phyloP scores from a whole-genome alignment of 2,329 filamentous ascomycete genomes.

The Tolypocladium guangdongense region DNA sequence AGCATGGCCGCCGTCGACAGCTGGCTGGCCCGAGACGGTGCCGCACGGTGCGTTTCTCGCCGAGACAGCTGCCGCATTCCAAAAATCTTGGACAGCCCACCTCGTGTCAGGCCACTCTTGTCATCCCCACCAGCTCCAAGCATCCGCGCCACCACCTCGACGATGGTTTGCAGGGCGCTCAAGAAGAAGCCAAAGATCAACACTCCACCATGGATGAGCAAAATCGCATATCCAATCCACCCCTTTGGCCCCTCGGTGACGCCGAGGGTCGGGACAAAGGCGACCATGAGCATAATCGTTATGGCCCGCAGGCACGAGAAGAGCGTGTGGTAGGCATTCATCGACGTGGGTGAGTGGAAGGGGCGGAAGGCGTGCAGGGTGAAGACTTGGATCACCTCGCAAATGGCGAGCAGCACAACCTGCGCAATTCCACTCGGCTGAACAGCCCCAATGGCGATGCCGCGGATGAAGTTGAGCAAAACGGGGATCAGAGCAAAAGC shows the following conservation, averaged over 20 bases:
- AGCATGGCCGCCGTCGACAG: slow-evolving; percentile 77
- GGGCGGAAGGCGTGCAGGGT: slow-evolving; percentile 84
- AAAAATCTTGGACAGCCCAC: slow-evolving; percentile 82
- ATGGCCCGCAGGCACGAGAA: slow-evolving; percentile 71
- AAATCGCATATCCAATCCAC: slow-evolving; percentile 90
- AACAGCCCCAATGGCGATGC: slow-evolving; percentile 83
- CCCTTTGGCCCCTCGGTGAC: slow-evolving; percentile 72
- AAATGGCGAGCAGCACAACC: slow-evolving; percentile 83
- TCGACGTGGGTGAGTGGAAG: slow-evolving; percentile 83
- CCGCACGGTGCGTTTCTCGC: slow-evolving; percentile 52
- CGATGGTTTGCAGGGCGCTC: slow-evolving; percentile 79
- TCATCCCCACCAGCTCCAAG: slow-evolving; percentile 74
- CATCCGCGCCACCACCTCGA: slow-evolving; percentile 77
- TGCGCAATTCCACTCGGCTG: slow-evolving; percentile 91
- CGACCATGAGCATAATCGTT: slow-evolving; percentile 63
- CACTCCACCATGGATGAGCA: slow-evolving; percentile 75
- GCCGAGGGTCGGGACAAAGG: slow-evolving; percentile 75
- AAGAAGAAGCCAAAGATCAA: slow-evolving; percentile 88
- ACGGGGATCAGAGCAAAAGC: slow-evolving; percentile 84
- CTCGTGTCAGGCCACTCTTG: slow-evolving; percentile 56
- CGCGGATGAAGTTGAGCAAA: slow-evolving; percentile 72
- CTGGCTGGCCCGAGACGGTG: slow-evolving; percentile 65
- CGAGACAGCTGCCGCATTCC: slow-evolving; percentile 81
- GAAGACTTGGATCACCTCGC: slow-evolving; percentile 82
- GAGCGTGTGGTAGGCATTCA: slow-evolving; percentile 90